Evolutionary conservation across 2,329 filamentous ascomycete genomes (phyloP).

Genomic region (Ophiostoma piceae): DNA sequence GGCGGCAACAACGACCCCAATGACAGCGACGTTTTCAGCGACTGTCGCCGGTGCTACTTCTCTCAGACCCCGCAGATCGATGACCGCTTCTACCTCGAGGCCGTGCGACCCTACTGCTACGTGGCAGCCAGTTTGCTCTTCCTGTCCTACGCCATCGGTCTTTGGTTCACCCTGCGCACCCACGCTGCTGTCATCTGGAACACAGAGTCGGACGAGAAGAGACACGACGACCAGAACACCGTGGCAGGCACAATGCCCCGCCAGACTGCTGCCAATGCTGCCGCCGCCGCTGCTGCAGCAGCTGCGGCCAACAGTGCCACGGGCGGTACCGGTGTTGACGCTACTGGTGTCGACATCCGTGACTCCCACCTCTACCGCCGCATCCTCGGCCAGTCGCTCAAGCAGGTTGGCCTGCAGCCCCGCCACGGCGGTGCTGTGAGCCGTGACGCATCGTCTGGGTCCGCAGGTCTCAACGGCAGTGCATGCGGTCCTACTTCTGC

Average conservation of each 20-base stretch:
- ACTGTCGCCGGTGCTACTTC: slow-evolving; percentile 92
- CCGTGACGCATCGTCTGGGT: slow-evolving; percentile 34
- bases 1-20: slow-evolving; percentile 28
- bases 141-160: slow-evolving; percentile 84
- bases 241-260: background rate
- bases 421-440: slow-evolving; percentile 36
- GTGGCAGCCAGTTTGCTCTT: slow-evolving; percentile 81
- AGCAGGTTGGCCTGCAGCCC: slow-evolving; percentile 66
- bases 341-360: slow-evolving; percentile 63
- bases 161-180: slow-evolving; percentile 92
- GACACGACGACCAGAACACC: slow-evolving; percentile 47
- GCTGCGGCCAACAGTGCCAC: background rate
- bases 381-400: slow-evolving; percentile 84
- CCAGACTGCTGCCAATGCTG: background rate
- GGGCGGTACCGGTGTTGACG: slow-evolving; percentile 37
- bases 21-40: slow-evolving; percentile 40
- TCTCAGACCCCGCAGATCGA: slow-evolving; percentile 77
- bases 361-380: slow-evolving; percentile 89
- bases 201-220: slow-evolving; percentile 73
- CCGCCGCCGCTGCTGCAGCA: background rate
- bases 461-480: slow-evolving; percentile 34
- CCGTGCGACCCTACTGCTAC: slow-evolving; percentile 90
- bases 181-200: slow-evolving; percentile 98
- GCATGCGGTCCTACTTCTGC: background rate
- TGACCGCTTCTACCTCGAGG: slow-evolving; percentile 83